A percentile compares a stretch with the other conserved stretches of the same genome.
phyloP scores from a whole-genome alignment of 2,329 filamentous ascomycete species.

The Diaporthe eres region DNA sequence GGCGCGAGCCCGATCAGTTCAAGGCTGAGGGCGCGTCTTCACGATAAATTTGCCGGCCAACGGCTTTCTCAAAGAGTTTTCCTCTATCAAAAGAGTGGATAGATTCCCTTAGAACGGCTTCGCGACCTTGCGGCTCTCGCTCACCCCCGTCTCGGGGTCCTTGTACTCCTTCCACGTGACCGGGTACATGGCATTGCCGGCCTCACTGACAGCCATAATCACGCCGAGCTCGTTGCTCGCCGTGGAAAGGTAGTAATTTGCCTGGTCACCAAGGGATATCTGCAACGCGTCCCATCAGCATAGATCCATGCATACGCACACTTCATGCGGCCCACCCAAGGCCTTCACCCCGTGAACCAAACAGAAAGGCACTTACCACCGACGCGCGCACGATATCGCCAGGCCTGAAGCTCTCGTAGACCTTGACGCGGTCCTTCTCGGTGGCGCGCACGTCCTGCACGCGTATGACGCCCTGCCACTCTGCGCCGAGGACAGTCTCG shows the following conservation, averaged over 20 bases:
- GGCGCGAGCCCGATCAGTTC: background rate
- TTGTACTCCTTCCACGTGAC: conserved; percentile 96
- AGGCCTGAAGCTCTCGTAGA: conserved; percentile 91
- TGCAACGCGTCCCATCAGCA: conserved; percentile 48
- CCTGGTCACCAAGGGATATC: conserved; percentile 93
- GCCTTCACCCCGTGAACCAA: background rate
- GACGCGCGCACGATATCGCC: conserved; percentile 91
- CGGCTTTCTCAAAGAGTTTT: background rate
- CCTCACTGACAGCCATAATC: conserved; percentile 91
- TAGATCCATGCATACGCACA: background rate
- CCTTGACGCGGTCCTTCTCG: conserved; percentile 94
- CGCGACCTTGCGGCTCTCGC: conserved; percentile 91
- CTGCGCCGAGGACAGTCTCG: conserved; percentile 78
- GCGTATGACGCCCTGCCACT: conserved; percentile 88
- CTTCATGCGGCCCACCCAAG: background rate
- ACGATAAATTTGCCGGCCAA: background rate
- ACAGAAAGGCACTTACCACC: conserved; percentile 70
- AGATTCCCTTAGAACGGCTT: conserved; percentile 80
- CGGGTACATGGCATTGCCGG: conserved; percentile 91
- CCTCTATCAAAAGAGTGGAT: background rate
- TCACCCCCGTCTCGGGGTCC: conserved; percentile 82
- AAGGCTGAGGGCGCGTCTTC: too few species aligned
- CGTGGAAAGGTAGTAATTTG: conserved; percentile 95
- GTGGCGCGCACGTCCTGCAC: conserved; percentile 94
- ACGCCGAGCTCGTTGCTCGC: conserved; percentile 93